Conservation (phyloP, 1,139 yeast genomes). For the Nakaseomyces delphensis region DNA sequence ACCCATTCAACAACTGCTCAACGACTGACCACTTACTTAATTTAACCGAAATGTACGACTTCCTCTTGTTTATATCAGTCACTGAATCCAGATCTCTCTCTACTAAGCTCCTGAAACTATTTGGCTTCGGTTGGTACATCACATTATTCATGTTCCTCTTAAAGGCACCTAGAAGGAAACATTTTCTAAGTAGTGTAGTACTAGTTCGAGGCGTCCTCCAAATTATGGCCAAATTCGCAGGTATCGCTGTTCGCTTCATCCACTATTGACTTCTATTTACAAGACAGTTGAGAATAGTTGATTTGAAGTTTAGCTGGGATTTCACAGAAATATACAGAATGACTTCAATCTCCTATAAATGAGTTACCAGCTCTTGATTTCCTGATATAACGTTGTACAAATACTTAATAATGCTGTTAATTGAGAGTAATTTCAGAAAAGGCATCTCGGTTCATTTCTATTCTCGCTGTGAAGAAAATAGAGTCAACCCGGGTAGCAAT, state of each 20-base stretch:
- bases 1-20: neutral
- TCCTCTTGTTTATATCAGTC: slow-evolving; percentile 1
- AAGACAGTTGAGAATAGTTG: neutral
- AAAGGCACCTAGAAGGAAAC: neutral
- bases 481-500: no score
- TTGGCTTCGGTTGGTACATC: neutral
- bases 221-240: neutral
- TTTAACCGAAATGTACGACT: neutral
- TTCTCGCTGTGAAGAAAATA: no score
- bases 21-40: neutral
- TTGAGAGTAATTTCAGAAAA: no score
- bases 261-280: neutral
- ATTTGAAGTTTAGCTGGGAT: neutral
- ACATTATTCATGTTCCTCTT: neutral
- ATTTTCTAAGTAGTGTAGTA: neutral
- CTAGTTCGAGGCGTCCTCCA: neutral
- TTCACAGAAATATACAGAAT: neutral
- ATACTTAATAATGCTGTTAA: no score
- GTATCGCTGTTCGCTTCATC: neutral
- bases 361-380: no score
- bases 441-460: no score
- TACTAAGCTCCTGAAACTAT: neutral
- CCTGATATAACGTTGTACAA: no score
- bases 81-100: neutral
- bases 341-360: no score